Evolutionary conservation across 208 protist genomes (phyloP), one percentile per base, ranked within the genome.

Genomic region (Naegleria lovaniensis): DNA sequence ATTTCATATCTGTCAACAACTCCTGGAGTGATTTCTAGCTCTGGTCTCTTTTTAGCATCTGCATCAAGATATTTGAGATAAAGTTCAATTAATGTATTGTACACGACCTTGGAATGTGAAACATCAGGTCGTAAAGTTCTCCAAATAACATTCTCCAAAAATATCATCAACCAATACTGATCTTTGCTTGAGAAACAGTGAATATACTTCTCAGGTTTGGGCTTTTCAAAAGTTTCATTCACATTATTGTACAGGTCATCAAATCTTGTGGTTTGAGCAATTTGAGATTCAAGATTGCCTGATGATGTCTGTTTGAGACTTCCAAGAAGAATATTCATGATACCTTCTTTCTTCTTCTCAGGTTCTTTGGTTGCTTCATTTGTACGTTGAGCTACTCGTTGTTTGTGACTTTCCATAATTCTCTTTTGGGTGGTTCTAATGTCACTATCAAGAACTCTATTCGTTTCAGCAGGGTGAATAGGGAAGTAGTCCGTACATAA

Each of bases 41-140:
- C 29, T 7, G 16, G 55, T 67, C 55, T 4, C 22, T 67, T 67
- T 13, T 67, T 67, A 22, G 55, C 11, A 67, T 67, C 55, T 25
- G 19, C 40, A 5, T 85, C 36, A 7, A 85, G 16, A 41, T 85
- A 39, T 88, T 88, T 51, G 4, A 99, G 94, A 94, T 98, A 99
- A n/a, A 99, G 92, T 92, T 99, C 97, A 16, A 99, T 92, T 0
- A 99, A 93, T n/a, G 97, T 98, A 93, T 98, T 96, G 94, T 97
- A 98, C 5, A 97, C 89, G n/a, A 93, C 88, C 25, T 83, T 38
- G 29, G 51, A 88, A 58, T 67, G 87, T 36, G 90, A 90, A 36
- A 95, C 67, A 39, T 93, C 92, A 85, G 92, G 92, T 90, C 94
- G 94, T 85, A 93, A 90, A 90, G 92, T 52, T 90, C 96, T 93